Evolutionary conservation across 345 rosid genomes (phyloP).

Genomic region (Ceriops decandra): DNA sequence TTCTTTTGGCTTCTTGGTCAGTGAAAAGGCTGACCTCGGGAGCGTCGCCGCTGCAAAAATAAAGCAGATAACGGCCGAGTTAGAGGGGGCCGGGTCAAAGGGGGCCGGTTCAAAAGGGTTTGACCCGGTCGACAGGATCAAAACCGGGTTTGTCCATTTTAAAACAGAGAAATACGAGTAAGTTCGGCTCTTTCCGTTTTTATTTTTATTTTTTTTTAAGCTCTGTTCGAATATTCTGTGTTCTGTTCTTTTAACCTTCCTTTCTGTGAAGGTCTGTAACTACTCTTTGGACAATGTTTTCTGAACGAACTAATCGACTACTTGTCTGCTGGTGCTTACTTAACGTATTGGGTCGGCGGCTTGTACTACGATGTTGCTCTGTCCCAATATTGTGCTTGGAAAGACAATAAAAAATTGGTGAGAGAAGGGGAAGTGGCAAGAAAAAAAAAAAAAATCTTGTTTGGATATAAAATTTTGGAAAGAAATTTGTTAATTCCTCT

Average conservation of each 20-base stretch:
- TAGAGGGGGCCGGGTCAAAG: slow-evolving; percentile 41
- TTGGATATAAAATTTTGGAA: no score
- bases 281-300: neutral
- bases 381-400: no score
- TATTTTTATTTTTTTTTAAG: no score
- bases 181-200: slow-evolving; percentile 12
- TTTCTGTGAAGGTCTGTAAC: neutral
- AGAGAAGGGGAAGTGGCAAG: no score
- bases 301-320: no score
- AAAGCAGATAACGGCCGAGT: slow-evolving; percentile 70
- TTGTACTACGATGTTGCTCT: no score
- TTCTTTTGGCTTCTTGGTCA: slow-evolving; percentile 22
- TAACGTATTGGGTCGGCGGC: no score
- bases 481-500: no score
- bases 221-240: slow-evolving; percentile 2
- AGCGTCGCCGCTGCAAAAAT: slow-evolving; percentile 78
- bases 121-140: slow-evolving; percentile 57
- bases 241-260: neutral
- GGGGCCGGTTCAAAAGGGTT: slow-evolving; percentile 28
- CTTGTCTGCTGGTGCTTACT: no score
- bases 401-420: no score
- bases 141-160: slow-evolving; percentile 69
- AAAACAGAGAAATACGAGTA: slow-evolving; percentile 76
- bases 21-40: slow-evolving; percentile 60
- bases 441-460: no score